Evolutionary conservation across 2,329 filamentous ascomycete species (phyloP), one percentile per base, ranked within the genome.

Genomic region (Stachybotrys chartarum): DNA sequence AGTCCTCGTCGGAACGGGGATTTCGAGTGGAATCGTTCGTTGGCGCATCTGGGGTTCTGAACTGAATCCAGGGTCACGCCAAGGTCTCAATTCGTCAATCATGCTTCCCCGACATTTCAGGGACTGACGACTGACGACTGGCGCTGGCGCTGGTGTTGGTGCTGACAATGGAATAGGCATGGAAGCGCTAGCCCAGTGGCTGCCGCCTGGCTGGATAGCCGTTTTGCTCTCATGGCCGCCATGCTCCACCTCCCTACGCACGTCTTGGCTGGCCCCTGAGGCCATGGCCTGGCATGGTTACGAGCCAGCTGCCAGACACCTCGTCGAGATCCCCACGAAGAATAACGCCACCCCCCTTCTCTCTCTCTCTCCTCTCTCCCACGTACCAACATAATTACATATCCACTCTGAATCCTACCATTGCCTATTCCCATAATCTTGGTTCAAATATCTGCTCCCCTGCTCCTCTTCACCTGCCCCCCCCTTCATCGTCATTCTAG

Each of bases 381-480:
- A 42, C 35, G 35, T 14, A 42, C 35, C 14, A 42, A 10, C 14
- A 10, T 42, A 24, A 42, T 42, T 42, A 42, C 35, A 42, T 61
- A 68, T 59, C 69, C 69, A 70, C 68, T 65, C 60, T 58, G 61
- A 62, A 67, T 70, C 68, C 66, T 63, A 67, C 68, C 64, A 54
- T 61, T 60, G 63, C 58, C 62, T 58, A 62, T 65, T 63, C 60
- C 66, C 66, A 64, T 68, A 62, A 61, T 65, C 60, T 64, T 62
- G 61, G 66, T 62, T 70, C 68, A 68, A 70, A 68, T 67, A 68
- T 61, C 60, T 66, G 59, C 56, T 67, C 66, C 67, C 66, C 66
- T 66, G 64, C 57, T 63, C 57, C 59, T 59, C 60, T 63, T 62
- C 61, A 63, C 62, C 59, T 61, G 57, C 62, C 63, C 66, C 68